Conservation (phyloP, 257 asterid species). For the Voacanga thouarsii region DNA sequence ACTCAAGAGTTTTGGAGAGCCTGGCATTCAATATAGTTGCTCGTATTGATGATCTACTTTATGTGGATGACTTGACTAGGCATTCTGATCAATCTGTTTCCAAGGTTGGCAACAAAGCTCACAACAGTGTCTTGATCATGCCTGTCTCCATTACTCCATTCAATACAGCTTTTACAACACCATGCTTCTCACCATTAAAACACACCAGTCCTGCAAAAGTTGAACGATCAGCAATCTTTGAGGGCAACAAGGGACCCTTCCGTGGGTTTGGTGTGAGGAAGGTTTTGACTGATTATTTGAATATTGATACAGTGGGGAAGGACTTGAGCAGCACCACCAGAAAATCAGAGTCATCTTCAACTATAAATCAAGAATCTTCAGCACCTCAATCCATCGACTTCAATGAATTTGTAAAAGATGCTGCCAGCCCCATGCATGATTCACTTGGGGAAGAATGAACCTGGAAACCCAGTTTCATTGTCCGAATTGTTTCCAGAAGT, state of each 20-base stretch:
- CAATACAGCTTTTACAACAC: conserved; percentile 53
- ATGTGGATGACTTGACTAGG: conserved; percentile 71
- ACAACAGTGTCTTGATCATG: conserved; percentile 30
- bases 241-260: conserved; percentile 30
- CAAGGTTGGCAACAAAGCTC: conserved; percentile 43
- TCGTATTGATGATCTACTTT: conserved; percentile 65
- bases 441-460: conserved; percentile 28
- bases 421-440: conserved; percentile 25
- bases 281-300: conserved; percentile 68
- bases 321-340: conserved; percentile 21
- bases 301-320: conserved; percentile 41
- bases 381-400: conserved; percentile 40
- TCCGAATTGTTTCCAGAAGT: neutral
- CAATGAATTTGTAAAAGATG: conserved; percentile 2
- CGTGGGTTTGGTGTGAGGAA: conserved; percentile 57
- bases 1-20: conserved; percentile 83
- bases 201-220: conserved; percentile 43
- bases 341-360: conserved; percentile 41
- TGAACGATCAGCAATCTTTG: conserved; percentile 25
- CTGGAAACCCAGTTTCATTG: neutral
- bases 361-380: conserved; percentile 31
- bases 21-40: conserved; percentile 75
- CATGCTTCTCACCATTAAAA: conserved; percentile 44
- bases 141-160: conserved; percentile 26
- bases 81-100: conserved; percentile 61